phyloP scores from a whole-genome alignment of 1,284 basidiomycete genomes.

The Heliocybe sulcata region DNA sequence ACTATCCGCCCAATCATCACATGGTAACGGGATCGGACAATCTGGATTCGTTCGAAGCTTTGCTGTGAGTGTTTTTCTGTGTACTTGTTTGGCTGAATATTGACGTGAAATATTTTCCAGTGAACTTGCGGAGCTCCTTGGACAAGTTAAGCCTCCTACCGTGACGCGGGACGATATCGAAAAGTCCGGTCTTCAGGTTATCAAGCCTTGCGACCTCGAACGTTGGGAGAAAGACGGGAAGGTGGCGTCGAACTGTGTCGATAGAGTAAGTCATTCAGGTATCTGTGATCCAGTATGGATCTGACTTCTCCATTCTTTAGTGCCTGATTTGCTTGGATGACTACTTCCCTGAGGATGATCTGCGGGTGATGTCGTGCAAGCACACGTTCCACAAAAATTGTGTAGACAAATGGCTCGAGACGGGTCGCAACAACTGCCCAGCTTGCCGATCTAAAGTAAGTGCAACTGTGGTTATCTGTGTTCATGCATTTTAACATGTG shows the following conservation, averaged over 20 bases:
- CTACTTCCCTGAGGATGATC: slow-evolving; percentile 66
- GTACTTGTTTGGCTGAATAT: neutral
- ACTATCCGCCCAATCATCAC: slow-evolving; percentile 82
- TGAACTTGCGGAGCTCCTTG: slow-evolving; percentile 72
- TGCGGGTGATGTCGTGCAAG: slow-evolving; percentile 73
- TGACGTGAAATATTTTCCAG: slow-evolving; percentile 22
- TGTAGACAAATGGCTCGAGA: slow-evolving; percentile 83
- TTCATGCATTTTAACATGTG: neutral
- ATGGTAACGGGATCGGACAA: slow-evolving; percentile 73
- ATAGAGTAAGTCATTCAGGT: slow-evolving; percentile 47
- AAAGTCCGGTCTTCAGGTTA: slow-evolving; percentile 67
- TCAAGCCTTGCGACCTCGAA: slow-evolving; percentile 48
- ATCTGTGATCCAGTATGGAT: slow-evolving; percentile 1
- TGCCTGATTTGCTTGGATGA: slow-evolving; percentile 82
- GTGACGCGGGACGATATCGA: slow-evolving; percentile 78
- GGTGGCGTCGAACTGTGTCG: slow-evolving; percentile 70
- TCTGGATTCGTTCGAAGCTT: slow-evolving; percentile 70
- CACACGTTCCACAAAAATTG: slow-evolving; percentile 84
- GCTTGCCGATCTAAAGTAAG: slow-evolving; percentile 71
- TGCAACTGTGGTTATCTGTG: neutral
- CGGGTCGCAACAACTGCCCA: slow-evolving; percentile 84
- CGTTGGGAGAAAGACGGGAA: slow-evolving; percentile 51
- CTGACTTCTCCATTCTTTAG: slow-evolving; percentile 24
- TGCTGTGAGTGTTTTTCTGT: slow-evolving; percentile 43
- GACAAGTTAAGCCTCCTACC: slow-evolving; percentile 73